Evolutionary conservation across 495 filamentous ascomycete genomes (phyloP).

Genomic region (Haplographium delicatum): DNA sequence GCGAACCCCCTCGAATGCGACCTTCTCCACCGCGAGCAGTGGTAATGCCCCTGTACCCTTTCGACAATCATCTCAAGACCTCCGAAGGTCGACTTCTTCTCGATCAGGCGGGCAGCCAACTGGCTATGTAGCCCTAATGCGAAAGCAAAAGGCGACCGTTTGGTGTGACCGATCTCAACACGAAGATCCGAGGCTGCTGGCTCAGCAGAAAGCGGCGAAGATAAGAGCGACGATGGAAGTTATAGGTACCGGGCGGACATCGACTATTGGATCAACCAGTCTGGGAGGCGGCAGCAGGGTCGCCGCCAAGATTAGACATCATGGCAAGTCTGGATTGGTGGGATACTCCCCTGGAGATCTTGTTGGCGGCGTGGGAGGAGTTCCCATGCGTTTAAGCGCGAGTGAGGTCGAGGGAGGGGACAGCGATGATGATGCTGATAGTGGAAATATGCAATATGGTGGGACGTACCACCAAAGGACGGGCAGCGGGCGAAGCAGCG

Average conservation of each 20-base stretch:
- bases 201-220: constrained; percentile 77
- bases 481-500: constrained; percentile 69
- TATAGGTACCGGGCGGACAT: constrained; percentile 38
- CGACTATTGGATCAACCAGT: constrained; percentile 19
- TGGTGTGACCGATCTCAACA: constrained; percentile 96
- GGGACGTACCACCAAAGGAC: constrained; percentile 63
- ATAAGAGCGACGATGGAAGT: constrained; percentile 79
- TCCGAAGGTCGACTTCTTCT: constrained; percentile 69
- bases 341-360: constrained; percentile 71
- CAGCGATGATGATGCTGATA: constrained; percentile 65
- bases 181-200: constrained; percentile 79
- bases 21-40: constrained; percentile 64
- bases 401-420: constrained; percentile 87
- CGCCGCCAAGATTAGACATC: constrained; percentile 78
- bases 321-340: constrained; percentile 63
- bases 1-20: constrained; percentile 66
- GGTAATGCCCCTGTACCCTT: constrained; percentile 37
- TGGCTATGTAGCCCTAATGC: constrained; percentile 88
- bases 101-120: constrained; percentile 60
- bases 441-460: constrained; percentile 40
- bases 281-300: constrained; percentile 40
- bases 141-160: constrained; percentile 95
- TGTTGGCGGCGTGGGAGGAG: constrained; percentile 64
- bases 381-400: constrained; percentile 87
- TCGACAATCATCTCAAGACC: constrained; percentile 52